A percentile compares a stretch with the other conserved stretches of the same genome.
Evolutionary conservation across 768 basidiomycete species (phyloP).

Genomic region (Naganishia vaughanmartiniae): DNA sequence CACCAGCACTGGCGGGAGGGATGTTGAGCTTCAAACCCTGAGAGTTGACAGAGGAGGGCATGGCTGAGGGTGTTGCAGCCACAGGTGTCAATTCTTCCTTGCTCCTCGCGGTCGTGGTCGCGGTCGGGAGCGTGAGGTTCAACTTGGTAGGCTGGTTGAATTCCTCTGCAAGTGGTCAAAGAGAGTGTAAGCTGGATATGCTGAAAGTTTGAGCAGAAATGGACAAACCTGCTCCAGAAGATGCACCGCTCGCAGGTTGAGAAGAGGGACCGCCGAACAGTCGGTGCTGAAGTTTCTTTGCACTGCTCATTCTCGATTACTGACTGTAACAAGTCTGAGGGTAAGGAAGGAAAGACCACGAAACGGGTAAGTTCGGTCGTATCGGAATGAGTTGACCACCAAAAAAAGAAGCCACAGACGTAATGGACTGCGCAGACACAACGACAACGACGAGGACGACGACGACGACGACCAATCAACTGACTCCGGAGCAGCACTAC

Average conservation of each 20-base stretch:
- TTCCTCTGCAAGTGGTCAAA: background rate
- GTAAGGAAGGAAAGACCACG: background rate
- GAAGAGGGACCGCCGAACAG: slow-evolving; percentile 59
- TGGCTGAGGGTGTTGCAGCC: slow-evolving; percentile 8
- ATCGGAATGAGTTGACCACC: background rate
- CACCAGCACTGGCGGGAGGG: slow-evolving; percentile 34
- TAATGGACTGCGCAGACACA: background rate
- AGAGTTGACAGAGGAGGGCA: background rate
- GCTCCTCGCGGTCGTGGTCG: background rate
- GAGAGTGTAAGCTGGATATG: background rate
- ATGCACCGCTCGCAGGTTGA: slow-evolving; percentile 28
- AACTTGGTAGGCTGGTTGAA: slow-evolving; percentile 7
- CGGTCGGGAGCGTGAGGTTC: slow-evolving; percentile 2
- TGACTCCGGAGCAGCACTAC: background rate
- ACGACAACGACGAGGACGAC: background rate
- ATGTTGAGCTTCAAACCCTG: slow-evolving; percentile 48
- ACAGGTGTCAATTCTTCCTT: background rate
- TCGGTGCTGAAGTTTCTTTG: slow-evolving; percentile 70
- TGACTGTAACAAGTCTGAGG: background rate
- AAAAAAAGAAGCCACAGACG: slow-evolving; percentile 10
- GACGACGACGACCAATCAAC: background rate
- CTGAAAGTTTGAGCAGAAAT: slow-evolving; percentile 19
- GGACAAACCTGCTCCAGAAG: background rate
- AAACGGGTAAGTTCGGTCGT: background rate
- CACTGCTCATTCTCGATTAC: slow-evolving; percentile 54